Conservation (phyloP, 768 basidiomycete species). For the Podaxis pistillaris region DNA sequence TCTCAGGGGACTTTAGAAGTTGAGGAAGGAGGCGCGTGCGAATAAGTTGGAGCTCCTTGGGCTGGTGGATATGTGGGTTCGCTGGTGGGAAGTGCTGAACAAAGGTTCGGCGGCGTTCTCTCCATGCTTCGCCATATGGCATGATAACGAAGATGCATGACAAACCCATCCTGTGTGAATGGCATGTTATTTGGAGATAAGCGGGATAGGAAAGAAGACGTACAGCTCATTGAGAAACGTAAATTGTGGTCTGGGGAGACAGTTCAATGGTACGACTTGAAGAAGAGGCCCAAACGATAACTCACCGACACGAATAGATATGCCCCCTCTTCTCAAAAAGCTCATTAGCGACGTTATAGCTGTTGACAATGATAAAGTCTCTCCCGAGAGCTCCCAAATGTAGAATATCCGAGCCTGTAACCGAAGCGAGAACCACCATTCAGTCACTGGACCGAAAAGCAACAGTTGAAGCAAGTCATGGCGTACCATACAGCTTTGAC, state of each 20-base stretch:
- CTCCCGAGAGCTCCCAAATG: constrained; percentile 28
- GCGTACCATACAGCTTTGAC: constrained; percentile 23
- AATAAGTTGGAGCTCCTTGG: constrained; percentile 20
- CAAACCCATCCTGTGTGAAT: constrained; percentile 37
- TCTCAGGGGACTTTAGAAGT: constrained; percentile 27
- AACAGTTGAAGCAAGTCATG: not conserved
- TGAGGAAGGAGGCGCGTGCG: constrained; percentile 12
- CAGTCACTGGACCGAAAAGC: not conserved
- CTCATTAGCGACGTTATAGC: constrained; percentile 32
- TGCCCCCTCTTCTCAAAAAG: constrained; percentile 40
- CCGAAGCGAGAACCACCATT: not conserved
- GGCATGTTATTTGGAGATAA: not conserved
- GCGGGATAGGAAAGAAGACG: not conserved
- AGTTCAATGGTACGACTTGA: not conserved
- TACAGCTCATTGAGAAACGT: constrained; percentile 28
- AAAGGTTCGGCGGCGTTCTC: constrained; percentile 37
- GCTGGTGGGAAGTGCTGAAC: constrained; percentile 37
- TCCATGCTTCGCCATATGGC: constrained; percentile 41
- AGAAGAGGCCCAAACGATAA: not conserved
- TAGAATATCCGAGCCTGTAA: constrained; percentile 30
- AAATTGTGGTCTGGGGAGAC: constrained; percentile 23
- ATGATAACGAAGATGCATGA: constrained; percentile 38
- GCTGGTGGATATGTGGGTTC: constrained; percentile 29
- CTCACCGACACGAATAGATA: constrained; percentile 40
- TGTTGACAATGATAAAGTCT: constrained; percentile 36